phyloP scores from a whole-genome alignment of 306 rosid species.

The Vicia sativa region DNA sequence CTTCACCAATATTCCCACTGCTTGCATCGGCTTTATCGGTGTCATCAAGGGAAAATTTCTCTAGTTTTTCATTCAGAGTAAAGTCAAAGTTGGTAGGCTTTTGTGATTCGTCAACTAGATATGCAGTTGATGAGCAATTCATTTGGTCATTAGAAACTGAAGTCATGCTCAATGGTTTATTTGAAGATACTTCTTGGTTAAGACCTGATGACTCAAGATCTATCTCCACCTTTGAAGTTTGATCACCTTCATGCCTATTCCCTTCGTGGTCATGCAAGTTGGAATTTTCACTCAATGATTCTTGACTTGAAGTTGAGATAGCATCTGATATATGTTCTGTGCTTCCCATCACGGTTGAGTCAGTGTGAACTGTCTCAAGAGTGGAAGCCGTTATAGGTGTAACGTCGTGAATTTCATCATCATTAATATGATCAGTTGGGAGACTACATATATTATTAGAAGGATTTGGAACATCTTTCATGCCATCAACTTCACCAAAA shows the following conservation, averaged over 20 bases:
- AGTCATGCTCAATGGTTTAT: constrained; percentile 37
- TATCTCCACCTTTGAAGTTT: constrained; percentile 37
- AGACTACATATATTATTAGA: constrained; percentile 42
- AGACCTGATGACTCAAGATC: constrained; percentile 42
- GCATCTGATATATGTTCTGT: constrained; percentile 46
- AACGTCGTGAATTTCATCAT: constrained; percentile 37
- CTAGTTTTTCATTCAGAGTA: constrained; percentile 51
- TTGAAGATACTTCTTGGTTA: constrained; percentile 40
- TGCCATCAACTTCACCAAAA: constrained; percentile 43
- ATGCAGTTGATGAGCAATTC: constrained; percentile 40
- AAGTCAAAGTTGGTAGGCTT: constrained; percentile 38
- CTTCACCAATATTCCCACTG: constrained; percentile 51
- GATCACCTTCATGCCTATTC: constrained; percentile 42
- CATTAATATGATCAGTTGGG: constrained; percentile 34
- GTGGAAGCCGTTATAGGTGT: constrained; percentile 40
- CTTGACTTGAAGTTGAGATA: constrained; percentile 37
- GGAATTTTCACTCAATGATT: constrained; percentile 31
- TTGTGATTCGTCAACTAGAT: constrained; percentile 41
- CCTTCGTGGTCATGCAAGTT: constrained; percentile 37
- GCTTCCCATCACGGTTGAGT: constrained; percentile 37
- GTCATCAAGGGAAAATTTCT: constrained; percentile 49
- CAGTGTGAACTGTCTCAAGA: constrained; percentile 40
- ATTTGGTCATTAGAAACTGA: constrained; percentile 41
- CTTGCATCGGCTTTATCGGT: constrained; percentile 39
- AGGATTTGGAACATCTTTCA: constrained; percentile 39